Conservation (phyloP, 1,284 basidiomycete species). For the Thelephora terrestris region DNA sequence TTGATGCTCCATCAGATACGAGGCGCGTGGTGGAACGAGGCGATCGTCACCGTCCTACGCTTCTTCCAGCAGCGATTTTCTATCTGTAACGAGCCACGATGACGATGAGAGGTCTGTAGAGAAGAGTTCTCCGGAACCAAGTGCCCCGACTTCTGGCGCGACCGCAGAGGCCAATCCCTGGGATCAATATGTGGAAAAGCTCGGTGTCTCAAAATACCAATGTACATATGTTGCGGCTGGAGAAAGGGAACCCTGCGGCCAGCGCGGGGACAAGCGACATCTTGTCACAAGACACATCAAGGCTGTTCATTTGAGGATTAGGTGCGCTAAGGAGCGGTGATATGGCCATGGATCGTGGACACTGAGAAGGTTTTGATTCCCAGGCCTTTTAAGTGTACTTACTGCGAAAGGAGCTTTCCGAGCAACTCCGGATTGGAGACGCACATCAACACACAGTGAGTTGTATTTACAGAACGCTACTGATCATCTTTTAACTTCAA, state of each 20-base stretch:
- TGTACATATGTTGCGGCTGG: neutral
- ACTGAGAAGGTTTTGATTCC: neutral
- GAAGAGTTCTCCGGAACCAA: no score
- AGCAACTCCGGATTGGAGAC: neutral
- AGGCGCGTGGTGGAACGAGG: no score
- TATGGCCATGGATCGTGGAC: neutral
- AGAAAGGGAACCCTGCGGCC: neutral
- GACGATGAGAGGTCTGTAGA: no score
- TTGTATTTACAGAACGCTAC: neutral
- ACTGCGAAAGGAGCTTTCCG: neutral
- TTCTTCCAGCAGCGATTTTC: no score
- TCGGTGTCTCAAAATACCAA: neutral
- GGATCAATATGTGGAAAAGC: no score
- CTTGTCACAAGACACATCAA: neutral
- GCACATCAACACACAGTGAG: neutral
- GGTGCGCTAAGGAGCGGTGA: neutral
- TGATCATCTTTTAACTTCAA: neutral
- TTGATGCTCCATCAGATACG: no score
- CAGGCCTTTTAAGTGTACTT: neutral
- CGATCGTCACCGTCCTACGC: no score
- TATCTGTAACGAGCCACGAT: no score
- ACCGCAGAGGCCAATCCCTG: no score
- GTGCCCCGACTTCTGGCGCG: no score
- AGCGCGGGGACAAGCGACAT: neutral
- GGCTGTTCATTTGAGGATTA: neutral